A percentile compares a stretch with the other conserved stretches of the same genome.
Evolutionary conservation across 371 early-diverging fungal genomes (phyloP).

Genomic region (Mortierella sp.): DNA sequence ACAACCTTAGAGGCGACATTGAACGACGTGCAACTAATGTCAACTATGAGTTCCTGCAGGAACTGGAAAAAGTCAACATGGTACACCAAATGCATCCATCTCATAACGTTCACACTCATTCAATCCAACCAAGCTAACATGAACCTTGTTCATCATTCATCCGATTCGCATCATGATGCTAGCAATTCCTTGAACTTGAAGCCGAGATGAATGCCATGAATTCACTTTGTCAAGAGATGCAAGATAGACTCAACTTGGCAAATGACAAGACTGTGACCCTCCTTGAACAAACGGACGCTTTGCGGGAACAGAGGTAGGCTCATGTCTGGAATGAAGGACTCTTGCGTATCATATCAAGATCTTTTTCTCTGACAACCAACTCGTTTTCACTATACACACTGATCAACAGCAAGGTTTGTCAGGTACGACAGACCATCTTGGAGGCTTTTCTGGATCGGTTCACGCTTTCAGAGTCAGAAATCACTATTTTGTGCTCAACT

Average conservation of each 20-base stretch:
- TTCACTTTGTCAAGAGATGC: constrained; percentile 73
- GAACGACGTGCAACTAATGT: constrained; percentile 75
- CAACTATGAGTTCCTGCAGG: constrained; percentile 71
- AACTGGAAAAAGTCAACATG: constrained; percentile 72
- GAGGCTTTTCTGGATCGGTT: constrained; percentile 79
- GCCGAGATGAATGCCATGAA: constrained; percentile 70
- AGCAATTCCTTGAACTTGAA: constrained; percentile 72
- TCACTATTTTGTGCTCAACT: constrained; percentile 66
- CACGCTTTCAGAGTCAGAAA: constrained; percentile 75
- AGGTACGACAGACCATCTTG: constrained; percentile 63
- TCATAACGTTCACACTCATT: not conserved
- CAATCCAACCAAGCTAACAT: not conserved
- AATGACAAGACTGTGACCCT: constrained; percentile 69
- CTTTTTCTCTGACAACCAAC: not conserved
- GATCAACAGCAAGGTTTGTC: constrained; percentile 61
- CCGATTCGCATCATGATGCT: constrained; percentile 1
- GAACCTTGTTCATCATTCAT: not conserved
- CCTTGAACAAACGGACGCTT: constrained; percentile 74
- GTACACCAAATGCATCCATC: constrained; percentile 49
- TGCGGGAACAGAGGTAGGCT: constrained; percentile 68
- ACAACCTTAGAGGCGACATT: constrained; percentile 77
- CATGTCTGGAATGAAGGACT: not conserved
- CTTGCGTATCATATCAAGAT: not conserved
- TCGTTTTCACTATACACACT: not conserved
- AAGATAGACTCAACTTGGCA: constrained; percentile 64